phyloP scores from a whole-genome alignment of 202 grass and related monocot species.

The Sporobolus alterniflorus region DNA sequence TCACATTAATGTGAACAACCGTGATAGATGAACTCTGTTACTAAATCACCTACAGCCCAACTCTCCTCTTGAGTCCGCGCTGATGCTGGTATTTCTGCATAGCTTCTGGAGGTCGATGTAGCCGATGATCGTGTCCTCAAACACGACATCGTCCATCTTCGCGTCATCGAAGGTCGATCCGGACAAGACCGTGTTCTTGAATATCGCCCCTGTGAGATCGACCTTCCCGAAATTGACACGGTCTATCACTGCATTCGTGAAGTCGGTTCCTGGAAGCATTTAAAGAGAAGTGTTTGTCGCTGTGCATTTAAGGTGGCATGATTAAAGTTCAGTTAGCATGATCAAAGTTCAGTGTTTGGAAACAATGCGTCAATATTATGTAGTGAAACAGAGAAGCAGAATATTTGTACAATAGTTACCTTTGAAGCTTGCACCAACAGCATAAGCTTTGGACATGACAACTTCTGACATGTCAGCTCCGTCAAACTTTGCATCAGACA shows the following conservation, averaged over 20 bases:
- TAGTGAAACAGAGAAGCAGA: neutral
- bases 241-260: conserved; percentile 92
- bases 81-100: conserved; percentile 77
- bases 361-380: neutral
- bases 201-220: conserved; percentile 73
- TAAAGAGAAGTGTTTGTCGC: neutral
- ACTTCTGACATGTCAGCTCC: conserved; percentile 91
- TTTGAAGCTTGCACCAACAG: conserved; percentile 93
- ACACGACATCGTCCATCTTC: conserved; percentile 54
- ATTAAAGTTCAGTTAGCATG: neutral
- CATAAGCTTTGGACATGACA: conserved; percentile 97
- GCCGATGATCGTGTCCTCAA: conserved; percentile 93
- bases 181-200: conserved; percentile 78
- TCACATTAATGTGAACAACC: conserved; percentile 2
- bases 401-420: conserved; percentile 31
- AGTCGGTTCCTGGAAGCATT: conserved; percentile 72
- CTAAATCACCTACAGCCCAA: conserved; percentile 81
- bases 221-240: conserved; percentile 81
- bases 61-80: conserved; percentile 44
- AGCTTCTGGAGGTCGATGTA: conserved; percentile 97
- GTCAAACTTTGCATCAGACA: conserved; percentile 89
- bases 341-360: neutral
- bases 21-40: neutral
- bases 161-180: conserved; percentile 84
- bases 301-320: neutral